phyloP scores from a whole-genome alignment of 352 stramenopile species.

The Phytophthora sojae region DNA sequence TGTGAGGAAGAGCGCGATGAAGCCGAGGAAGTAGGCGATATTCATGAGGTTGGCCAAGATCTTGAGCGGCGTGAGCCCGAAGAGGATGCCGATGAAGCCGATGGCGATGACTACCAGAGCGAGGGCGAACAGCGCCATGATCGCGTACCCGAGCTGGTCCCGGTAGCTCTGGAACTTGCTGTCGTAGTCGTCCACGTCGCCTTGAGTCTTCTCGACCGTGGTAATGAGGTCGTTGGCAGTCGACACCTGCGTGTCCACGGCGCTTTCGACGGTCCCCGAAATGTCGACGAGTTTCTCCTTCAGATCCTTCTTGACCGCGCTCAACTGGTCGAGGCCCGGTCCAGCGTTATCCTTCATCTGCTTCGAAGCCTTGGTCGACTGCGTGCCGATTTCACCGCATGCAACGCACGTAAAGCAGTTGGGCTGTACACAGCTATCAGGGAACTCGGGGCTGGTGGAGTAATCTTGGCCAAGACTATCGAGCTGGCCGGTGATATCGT shows the following conservation, averaged over 20 bases:
- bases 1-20: conserved; percentile 68
- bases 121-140: conserved; percentile 67
- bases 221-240: conserved; percentile 35
- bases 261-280: conserved; percentile 41
- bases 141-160: conserved; percentile 40
- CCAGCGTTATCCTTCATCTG: conserved; percentile 56
- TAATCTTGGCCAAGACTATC: conserved; percentile 31
- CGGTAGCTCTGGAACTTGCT: conserved; percentile 56
- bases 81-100: conserved; percentile 71
- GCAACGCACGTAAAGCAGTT: conserved; percentile 55
- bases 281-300: conserved; percentile 50
- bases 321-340: conserved; percentile 40
- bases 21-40: conserved; percentile 74
- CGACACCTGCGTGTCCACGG: conserved; percentile 44
- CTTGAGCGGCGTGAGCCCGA: conserved; percentile 68
- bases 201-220: conserved; percentile 43
- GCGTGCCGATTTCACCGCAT: conserved; percentile 36
- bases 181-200: conserved; percentile 42
- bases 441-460: conserved; percentile 42
- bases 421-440: conserved; percentile 32
- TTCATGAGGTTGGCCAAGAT: conserved; percentile 76
- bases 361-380: conserved; percentile 28
- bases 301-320: conserved; percentile 43
- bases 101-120: conserved; percentile 58
- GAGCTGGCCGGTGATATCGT: conserved; percentile 41